A percentile compares a stretch with the other conserved stretches of the same genome.
Conservation (phyloP, 2,329 filamentous ascomycete genomes). For the Neofusicoccum sp. region DNA sequence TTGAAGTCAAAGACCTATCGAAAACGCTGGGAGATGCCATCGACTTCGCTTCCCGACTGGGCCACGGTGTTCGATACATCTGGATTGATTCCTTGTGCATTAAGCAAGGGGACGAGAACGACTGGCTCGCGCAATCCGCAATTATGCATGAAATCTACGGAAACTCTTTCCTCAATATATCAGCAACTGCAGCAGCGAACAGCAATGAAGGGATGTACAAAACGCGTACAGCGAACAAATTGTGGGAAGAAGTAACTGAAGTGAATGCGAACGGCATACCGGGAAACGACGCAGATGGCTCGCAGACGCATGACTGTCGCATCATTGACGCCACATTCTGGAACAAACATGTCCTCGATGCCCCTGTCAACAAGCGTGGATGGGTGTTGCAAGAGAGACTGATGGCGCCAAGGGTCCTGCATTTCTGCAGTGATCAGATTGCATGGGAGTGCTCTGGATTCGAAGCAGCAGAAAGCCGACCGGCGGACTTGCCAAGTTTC, state of each 20-base stretch:
- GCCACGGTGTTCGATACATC: constrained; percentile 18
- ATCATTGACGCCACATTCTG: not conserved
- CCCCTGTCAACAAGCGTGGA: not conserved
- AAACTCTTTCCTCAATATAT: constrained; percentile 26
- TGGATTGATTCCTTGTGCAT: constrained; percentile 22
- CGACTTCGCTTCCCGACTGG: constrained; percentile 17
- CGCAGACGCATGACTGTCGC: not conserved
- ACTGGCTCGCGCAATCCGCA: constrained; percentile 24
- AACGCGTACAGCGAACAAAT: not conserved
- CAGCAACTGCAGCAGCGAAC: constrained; percentile 24
- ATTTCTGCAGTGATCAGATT: not conserved
- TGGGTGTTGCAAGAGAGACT: constrained; percentile 10
- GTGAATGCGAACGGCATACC: constrained; percentile 10
- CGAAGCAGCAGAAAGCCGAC: constrained; percentile 17
- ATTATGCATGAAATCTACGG: constrained; percentile 23
- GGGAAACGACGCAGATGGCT: not conserved
- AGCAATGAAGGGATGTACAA: constrained; percentile 23
- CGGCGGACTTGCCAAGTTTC: constrained; percentile 13
- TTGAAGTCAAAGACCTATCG: constrained; percentile 15
- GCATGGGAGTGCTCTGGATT: constrained; percentile 6
- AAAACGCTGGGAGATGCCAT: constrained; percentile 22
- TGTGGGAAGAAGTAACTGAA: constrained; percentile 22
- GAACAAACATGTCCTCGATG: not conserved
- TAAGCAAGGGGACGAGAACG: constrained; percentile 15
- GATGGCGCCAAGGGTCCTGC: not conserved